Percentiles rank a stretch among this genome's conserved stretches.
These are phyloP conservation scores for Pseudogymnoascus sp. DNA, from an alignment of 2,329 filamentous ascomycete genomes.

Conservation along the genomic window DNA sequence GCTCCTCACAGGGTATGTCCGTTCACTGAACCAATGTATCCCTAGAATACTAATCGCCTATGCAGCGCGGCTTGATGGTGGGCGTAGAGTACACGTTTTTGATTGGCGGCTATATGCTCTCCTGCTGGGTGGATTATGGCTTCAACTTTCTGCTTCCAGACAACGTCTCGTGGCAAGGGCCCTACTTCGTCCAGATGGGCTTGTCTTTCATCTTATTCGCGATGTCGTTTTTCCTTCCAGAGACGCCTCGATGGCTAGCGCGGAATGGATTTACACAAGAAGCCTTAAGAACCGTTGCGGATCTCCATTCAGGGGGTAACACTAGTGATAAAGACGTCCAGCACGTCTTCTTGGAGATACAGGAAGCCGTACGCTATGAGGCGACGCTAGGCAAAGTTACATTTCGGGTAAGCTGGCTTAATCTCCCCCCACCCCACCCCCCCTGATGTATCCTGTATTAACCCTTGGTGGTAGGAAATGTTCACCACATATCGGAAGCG, in stretches of 20 bases:
- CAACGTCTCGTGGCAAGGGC: constrained; percentile 28
- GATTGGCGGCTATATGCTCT: constrained; percentile 32
- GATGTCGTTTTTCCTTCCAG: constrained; percentile 32
- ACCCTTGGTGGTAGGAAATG: constrained; percentile 28
- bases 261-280: constrained; percentile 33
- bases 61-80: constrained; percentile 30
- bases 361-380: constrained; percentile 32
- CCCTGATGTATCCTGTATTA: not conserved
- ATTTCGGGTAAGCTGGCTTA: constrained; percentile 23
- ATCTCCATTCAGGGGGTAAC: constrained; percentile 31
- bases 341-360: constrained; percentile 30
- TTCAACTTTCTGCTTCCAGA: constrained; percentile 30
- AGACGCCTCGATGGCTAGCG: constrained; percentile 34
- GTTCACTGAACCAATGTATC: not conserved
- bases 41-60: not conserved
- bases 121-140: constrained; percentile 32
- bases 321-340: constrained; percentile 29
- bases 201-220: constrained; percentile 27
- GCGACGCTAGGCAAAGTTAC: constrained; percentile 27
- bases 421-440: not conserved
- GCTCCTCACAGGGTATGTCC: constrained; percentile 22
- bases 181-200: constrained; percentile 27
- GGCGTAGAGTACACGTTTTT: constrained; percentile 31
- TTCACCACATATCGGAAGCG: constrained; percentile 34
- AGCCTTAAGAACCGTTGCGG: constrained; percentile 32